Evolutionary conservation across 2,329 filamentous ascomycete species (phyloP).

Genomic region (Aureobasidium uvarum): DNA sequence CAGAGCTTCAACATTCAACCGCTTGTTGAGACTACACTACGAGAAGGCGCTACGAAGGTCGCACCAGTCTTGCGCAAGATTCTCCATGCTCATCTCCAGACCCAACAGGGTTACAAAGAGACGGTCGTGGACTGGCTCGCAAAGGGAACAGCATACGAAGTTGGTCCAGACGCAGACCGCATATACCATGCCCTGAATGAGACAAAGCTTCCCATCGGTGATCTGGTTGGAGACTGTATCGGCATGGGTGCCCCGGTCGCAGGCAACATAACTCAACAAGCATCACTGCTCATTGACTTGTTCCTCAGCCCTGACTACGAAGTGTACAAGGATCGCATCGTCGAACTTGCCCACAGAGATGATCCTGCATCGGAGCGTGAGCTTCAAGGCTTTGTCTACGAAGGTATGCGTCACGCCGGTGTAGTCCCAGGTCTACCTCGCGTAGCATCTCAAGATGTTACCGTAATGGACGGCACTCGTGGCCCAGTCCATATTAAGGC

Average conservation of each 20-base stretch:
- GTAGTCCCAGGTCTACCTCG: conserved; percentile 55
- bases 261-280: conserved; percentile 54
- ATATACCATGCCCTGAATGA: conserved; percentile 52
- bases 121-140: conserved; percentile 49
- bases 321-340: conserved; percentile 52
- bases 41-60: conserved; percentile 46
- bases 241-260: conserved; percentile 52
- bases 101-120: conserved; percentile 46
- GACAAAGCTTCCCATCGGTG: conserved; percentile 48
- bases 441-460: conserved; percentile 47
- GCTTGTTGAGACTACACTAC: conserved; percentile 49
- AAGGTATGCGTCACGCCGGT: conserved; percentile 56
- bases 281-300: conserved; percentile 54
- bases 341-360: conserved; percentile 50
- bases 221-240: conserved; percentile 53
- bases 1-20: conserved; percentile 56
- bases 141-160: conserved; percentile 51
- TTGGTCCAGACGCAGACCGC: conserved; percentile 52
- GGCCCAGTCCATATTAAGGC: conserved; percentile 50
- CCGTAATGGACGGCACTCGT: conserved; percentile 48
- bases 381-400: conserved; percentile 55
- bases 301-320: conserved; percentile 53
- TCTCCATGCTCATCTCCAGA: conserved; percentile 48
- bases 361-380: conserved; percentile 46
- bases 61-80: conserved; percentile 43